A percentile compares a stretch with the other conserved stretches of the same genome.
Conservation (phyloP, 352 stramenopile genomes). For the Globisporangium nodosum region DNA sequence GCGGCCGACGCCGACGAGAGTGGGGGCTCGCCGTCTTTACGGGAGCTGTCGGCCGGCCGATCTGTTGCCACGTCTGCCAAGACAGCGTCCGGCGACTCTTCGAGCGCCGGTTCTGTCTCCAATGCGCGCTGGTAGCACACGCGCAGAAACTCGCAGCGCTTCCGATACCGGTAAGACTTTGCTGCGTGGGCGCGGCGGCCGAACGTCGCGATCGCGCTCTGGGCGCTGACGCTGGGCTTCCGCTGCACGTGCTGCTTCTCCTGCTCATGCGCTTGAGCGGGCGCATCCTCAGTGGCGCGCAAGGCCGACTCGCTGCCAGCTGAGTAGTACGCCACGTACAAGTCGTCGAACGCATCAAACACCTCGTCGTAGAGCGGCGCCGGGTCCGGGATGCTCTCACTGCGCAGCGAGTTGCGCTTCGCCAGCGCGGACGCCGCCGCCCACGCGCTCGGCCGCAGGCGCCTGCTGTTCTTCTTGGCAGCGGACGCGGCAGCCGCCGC, state of each 20-base stretch:
- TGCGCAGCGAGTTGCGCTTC: slow-evolving; percentile 16
- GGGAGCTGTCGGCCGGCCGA: neutral
- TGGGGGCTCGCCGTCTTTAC: slow-evolving; percentile 1
- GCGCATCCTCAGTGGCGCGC: neutral
- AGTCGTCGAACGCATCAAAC: slow-evolving; percentile 48
- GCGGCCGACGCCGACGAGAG: slow-evolving; percentile 1
- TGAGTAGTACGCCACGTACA: slow-evolving; percentile 30
- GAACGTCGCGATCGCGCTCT: slow-evolving; percentile 30
- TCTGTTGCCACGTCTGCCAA: neutral
- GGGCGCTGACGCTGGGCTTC: slow-evolving; percentile 16
- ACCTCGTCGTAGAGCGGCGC: slow-evolving; percentile 38
- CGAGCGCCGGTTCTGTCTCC: slow-evolving; percentile 22
- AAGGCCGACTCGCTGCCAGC: neutral
- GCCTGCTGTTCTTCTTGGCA: slow-evolving; percentile 5
- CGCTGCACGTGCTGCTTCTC: slow-evolving; percentile 10
- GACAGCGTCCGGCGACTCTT: slow-evolving; percentile 4
- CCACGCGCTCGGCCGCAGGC: slow-evolving; percentile 1
- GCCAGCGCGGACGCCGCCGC: slow-evolving; percentile 1
- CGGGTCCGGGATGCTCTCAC: slow-evolving; percentile 13
- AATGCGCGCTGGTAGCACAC: slow-evolving; percentile 53
- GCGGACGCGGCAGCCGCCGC: neutral
- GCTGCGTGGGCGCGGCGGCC: slow-evolving; percentile 29
- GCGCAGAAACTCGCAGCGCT: slow-evolving; percentile 59
- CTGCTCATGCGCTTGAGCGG: neutral
- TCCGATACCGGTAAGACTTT: slow-evolving; percentile 47